These are phyloP conservation scores for Aechmea fasciata DNA, from an alignment of 176 grass and related monocot genomes.

Conservation along the genomic window DNA sequence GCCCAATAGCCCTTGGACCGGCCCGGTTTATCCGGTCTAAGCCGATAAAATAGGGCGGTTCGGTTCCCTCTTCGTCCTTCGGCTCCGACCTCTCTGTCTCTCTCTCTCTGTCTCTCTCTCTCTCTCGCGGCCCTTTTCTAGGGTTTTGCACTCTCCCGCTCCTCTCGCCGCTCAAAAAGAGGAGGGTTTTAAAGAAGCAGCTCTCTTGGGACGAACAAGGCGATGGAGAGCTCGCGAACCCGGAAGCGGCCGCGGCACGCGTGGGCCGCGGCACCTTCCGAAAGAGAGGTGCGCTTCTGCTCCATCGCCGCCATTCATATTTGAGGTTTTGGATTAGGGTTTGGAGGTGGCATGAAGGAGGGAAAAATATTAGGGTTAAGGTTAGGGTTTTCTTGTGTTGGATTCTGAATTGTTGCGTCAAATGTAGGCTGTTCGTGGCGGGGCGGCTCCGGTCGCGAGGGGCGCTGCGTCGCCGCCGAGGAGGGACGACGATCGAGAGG, in stretches of 20 bases:
- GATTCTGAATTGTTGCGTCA: conserved; percentile 14
- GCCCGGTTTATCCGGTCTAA: too few species aligned
- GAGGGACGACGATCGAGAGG: conserved; percentile 77
- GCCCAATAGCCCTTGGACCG: too few species aligned
- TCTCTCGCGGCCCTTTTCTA: background rate
- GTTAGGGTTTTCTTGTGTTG: conserved; percentile 21
- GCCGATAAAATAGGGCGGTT: too few species aligned
- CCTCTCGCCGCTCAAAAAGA: background rate
- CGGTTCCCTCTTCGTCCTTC: background rate
- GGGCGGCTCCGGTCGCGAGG: conserved; percentile 33
- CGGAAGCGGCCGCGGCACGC: conserved; percentile 60
- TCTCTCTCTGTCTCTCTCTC: background rate
- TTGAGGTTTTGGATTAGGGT: conserved; percentile 2
- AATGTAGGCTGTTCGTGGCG: conserved; percentile 15
- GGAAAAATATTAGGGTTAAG: background rate
- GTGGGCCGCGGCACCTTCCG: conserved; percentile 29
- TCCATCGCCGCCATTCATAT: conserved; percentile 2
- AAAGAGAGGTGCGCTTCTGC: conserved; percentile 37
- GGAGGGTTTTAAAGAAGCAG: background rate
- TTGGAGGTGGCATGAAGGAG: conserved; percentile 15
- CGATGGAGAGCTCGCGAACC: conserved; percentile 54
- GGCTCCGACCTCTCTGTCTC: background rate
- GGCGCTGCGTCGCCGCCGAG: conserved; percentile 58
- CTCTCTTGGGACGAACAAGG: background rate
- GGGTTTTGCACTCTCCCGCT: conserved; percentile 7